Percentiles rank a stretch among this genome's conserved stretches.
These are phyloP conservation scores for Trypanosoma conorhini DNA, from an alignment of 208 protist genomes.

Conservation along the genomic window DNA sequence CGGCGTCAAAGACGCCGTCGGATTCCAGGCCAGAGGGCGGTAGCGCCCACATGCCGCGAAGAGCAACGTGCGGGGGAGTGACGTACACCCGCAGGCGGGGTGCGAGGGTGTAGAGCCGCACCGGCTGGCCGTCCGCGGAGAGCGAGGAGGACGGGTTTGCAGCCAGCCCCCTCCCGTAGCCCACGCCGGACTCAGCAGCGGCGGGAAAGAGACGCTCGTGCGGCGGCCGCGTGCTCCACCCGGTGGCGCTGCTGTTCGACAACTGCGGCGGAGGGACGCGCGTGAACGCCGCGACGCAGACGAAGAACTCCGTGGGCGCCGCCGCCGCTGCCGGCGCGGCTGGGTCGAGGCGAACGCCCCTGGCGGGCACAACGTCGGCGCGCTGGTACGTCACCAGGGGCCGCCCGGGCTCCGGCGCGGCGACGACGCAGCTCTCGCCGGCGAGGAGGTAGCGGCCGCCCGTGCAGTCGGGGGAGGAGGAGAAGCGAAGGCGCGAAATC, in stretches of 20 bases:
- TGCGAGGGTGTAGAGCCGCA: constrained; percentile 56
- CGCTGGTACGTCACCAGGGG: constrained; percentile 39
- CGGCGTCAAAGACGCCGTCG: not conserved
- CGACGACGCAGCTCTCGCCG: constrained; percentile 25
- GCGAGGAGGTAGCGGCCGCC: constrained; percentile 38
- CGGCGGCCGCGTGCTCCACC: not conserved
- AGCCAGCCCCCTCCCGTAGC: constrained; percentile 2
- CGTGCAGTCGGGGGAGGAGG: constrained; percentile 49
- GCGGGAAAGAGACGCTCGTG: not conserved
- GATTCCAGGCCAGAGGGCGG: constrained; percentile 31
- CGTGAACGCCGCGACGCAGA: constrained; percentile 62
- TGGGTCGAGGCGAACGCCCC: constrained; percentile 16
- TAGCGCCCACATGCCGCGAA: constrained; percentile 64
- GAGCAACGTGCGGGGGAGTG: constrained; percentile 34
- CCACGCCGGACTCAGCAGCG: not conserved
- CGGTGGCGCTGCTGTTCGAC: not conserved
- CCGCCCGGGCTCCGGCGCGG: constrained; percentile 1
- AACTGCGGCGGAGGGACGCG: not conserved
- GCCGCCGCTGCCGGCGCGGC: constrained; percentile 17
- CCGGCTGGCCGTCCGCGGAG: constrained; percentile 11
- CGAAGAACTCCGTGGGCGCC: constrained; percentile 48
- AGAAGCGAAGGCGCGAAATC: constrained; percentile 48
- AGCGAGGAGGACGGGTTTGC: not conserved
- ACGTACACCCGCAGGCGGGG: constrained; percentile 56
- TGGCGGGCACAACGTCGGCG: constrained; percentile 35